Evolutionary conservation across 2,329 filamentous ascomycete genomes (phyloP), one percentile per base, ranked within the genome.

Genomic region (Colletotrichum costaricense): DNA sequence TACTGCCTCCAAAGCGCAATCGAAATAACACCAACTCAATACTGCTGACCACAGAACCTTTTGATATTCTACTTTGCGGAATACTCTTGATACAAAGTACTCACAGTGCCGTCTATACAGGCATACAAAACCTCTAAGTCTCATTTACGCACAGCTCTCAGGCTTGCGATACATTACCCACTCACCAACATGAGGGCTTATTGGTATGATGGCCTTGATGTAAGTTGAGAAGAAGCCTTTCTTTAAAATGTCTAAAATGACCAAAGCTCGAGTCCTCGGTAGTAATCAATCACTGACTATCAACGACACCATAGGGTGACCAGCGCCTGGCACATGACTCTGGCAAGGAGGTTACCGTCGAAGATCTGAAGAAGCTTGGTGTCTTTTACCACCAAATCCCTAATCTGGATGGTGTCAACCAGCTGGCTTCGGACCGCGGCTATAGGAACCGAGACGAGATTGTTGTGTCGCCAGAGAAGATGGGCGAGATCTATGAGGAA

Each of bases 381-480:
- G 95, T 99, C 49, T 84, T 94, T 57, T 97, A 97, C 88, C 91
- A 91, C 82, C 87, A 89, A 80, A 90, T 93, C 78, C 86, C 91
- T 14, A 85, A 90, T 42, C 81, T 95, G 62, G 84, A 87, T 38
- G 87, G 87, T 30, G 95, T 98, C 54, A 89, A 98, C 82, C 82
- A 85, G 56, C 89, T 99, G 57, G 96, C 97, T 3, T 78, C 83
- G 4, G 86, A 93, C 76, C 93, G 96, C 73, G 89, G 90, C 78
- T 98, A 99, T 89, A 95, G 93, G 86, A 98, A 98, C 87, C 93
- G 96, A 70, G 97, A 99, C 86, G 92, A 97, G 84, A 94, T 98
- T 82, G 94, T 90, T 73, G 94, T 99, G 26, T 97, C 94, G 8
- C 96, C 95, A 0, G 87, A 92, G 75, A 93, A 91, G 76, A 95